Evolutionary conservation across 768 basidiomycete species (phyloP).

Genomic region (Boletus vermiculosoides): DNA sequence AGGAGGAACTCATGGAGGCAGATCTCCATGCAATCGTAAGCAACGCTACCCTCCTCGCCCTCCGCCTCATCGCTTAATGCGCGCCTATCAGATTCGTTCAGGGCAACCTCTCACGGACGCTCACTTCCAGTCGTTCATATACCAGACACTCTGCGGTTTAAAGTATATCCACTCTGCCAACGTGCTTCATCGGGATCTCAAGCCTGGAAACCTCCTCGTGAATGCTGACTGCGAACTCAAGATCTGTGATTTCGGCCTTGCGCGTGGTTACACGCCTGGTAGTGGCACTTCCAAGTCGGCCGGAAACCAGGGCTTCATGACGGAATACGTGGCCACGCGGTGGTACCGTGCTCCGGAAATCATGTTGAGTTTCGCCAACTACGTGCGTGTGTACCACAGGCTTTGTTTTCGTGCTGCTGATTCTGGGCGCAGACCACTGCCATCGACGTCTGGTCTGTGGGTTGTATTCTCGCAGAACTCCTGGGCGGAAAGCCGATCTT

Average conservation of each 20-base stretch:
- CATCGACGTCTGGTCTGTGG: conserved; percentile 96
- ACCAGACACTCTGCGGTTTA: conserved; percentile 96
- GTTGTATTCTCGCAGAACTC: conserved; percentile 92
- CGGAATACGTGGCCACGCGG: conserved; percentile 97
- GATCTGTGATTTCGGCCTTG: conserved; percentile 98
- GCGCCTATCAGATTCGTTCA: conserved; percentile 62
- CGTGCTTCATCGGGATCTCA: conserved; percentile 94
- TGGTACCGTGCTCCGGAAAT: conserved; percentile 99
- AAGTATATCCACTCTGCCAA: conserved; percentile 99
- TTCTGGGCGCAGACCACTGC: conserved; percentile 62
- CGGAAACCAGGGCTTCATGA: conserved; percentile 95
- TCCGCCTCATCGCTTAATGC: conserved; percentile 1
- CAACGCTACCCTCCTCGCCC: background rate
- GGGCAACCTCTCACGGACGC: conserved; percentile 87
- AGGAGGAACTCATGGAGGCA: conserved; percentile 99
- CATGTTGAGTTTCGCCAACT: conserved; percentile 96
- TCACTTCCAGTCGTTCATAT: conserved; percentile 94
- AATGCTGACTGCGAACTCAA: conserved; percentile 98
- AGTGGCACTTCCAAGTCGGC: conserved; percentile 70
- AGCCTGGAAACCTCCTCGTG: conserved; percentile 92
- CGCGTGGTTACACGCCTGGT: conserved; percentile 88
- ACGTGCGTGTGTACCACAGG: conserved; percentile 49
- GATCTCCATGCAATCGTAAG: conserved; percentile 97
- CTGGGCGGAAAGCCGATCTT: conserved; percentile 93
- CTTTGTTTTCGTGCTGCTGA: conserved; percentile 13